A percentile compares a stretch with the other conserved stretches of the same genome.
phyloP scores from a whole-genome alignment of 2,329 filamentous ascomycete species.

The Gliomastix tumulicola region DNA sequence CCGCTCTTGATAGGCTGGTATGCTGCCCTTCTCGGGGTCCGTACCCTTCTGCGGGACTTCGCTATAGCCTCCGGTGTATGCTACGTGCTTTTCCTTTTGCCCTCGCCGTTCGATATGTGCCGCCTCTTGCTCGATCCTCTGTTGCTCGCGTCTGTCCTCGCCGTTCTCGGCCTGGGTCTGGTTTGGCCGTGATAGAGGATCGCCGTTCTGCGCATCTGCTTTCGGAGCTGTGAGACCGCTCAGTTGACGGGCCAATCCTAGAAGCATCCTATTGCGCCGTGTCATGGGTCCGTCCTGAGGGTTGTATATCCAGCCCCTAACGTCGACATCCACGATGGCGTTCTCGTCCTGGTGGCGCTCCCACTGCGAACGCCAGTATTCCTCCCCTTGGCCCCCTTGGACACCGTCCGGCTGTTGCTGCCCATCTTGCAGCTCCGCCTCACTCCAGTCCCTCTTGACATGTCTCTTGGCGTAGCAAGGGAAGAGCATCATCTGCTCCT shows the following conservation, averaged over 20 bases:
- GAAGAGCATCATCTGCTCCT: slow-evolving; percentile 92
- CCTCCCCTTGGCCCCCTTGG: slow-evolving; percentile 28
- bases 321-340: slow-evolving; percentile 87
- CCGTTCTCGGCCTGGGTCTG: too few species aligned
- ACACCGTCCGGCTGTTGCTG: slow-evolving; percentile 15
- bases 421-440: slow-evolving; percentile 16
- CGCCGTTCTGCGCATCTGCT: slow-evolving; percentile 14
- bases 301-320: slow-evolving; percentile 90
- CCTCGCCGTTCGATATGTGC: slow-evolving; percentile 69
- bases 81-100: slow-evolving; percentile 62
- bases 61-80: slow-evolving; percentile 66
- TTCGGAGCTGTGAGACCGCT: slow-evolving; percentile 75
- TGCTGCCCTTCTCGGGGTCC: slow-evolving; percentile 20
- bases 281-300: slow-evolving; percentile 81
- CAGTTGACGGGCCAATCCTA: slow-evolving; percentile 79
- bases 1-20: slow-evolving; percentile 16
- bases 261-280: slow-evolving; percentile 76
- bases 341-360: slow-evolving; percentile 73
- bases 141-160: slow-evolving; percentile 47
- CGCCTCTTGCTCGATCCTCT: slow-evolving; percentile 67
- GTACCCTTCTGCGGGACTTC: slow-evolving; percentile 49
- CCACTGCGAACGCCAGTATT: slow-evolving; percentile 76
- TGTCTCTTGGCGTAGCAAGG: slow-evolving; percentile 85
- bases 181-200: slow-evolving; percentile 12
- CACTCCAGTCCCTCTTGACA: slow-evolving; percentile 37